Evolutionary conservation across 306 rosid genomes (phyloP).

Genomic region (Casuarina glauca): DNA sequence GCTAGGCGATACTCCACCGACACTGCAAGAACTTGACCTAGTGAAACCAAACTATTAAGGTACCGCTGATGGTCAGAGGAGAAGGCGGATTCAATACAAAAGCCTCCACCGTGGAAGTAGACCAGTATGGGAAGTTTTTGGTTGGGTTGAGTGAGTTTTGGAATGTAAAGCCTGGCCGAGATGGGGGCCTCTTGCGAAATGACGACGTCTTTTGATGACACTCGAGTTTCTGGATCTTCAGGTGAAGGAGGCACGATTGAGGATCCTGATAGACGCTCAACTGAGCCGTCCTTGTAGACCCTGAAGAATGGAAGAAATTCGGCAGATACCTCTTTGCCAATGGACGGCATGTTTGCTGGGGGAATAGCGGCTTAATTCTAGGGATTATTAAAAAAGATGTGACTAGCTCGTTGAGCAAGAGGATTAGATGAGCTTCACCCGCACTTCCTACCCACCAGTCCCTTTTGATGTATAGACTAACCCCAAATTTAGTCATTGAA

Average conservation of each 20-base stretch:
- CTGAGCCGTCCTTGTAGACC: constrained; percentile 30
- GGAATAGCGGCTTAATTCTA: too few species aligned
- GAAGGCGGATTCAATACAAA: constrained; percentile 45
- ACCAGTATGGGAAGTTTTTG: constrained; percentile 38
- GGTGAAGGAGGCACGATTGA: constrained; percentile 27
- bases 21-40: constrained; percentile 9
- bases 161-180: constrained; percentile 35
- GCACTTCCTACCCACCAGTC: too few species aligned
- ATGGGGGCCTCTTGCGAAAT: constrained; percentile 21
- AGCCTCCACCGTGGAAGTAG: constrained; percentile 42
- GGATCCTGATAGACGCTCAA: constrained; percentile 20
- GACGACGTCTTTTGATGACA: constrained; percentile 21
- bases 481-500: too few species aligned
- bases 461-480: too few species aligned
- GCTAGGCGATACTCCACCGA: constrained; percentile 34
- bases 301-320: constrained; percentile 14
- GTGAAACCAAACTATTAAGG: constrained; percentile 9
- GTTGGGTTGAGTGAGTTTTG: constrained; percentile 12
- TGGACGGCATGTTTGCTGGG: neutral
- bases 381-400: too few species aligned
- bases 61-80: constrained; percentile 16
- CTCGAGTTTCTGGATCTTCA: constrained; percentile 13
- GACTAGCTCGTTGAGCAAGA: neutral
- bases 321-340: neutral
- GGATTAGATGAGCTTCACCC: too few species aligned